Conservation (phyloP, 306 rosid genomes). For the Vicia sativa region DNA sequence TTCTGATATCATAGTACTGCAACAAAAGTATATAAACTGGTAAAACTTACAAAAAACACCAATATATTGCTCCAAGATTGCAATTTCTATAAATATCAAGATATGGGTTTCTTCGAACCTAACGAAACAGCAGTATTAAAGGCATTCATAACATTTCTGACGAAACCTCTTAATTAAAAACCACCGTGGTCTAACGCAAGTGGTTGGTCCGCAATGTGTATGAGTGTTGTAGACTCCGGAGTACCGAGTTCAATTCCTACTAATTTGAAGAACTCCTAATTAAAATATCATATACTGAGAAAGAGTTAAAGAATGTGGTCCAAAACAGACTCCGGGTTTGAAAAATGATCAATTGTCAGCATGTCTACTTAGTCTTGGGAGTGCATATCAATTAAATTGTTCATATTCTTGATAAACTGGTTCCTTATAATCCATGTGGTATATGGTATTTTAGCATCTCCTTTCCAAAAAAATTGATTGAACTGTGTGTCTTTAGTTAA, state of each 20-base stretch:
- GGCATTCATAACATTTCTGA: not conserved
- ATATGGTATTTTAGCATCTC: not conserved
- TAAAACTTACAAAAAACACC: slow-evolving; percentile 34
- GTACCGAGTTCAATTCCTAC: not conserved
- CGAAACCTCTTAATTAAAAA: not conserved
- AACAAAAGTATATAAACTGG: slow-evolving; percentile 19
- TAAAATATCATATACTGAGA: slow-evolving; percentile 17
- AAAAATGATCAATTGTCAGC: slow-evolving; percentile 29
- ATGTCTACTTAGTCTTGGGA: slow-evolving; percentile 2
- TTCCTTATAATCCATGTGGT: slow-evolving; percentile 21
- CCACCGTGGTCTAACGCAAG: not conserved
- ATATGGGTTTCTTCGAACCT: not conserved
- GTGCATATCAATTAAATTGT: slow-evolving; percentile 17
- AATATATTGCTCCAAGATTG: slow-evolving; percentile 25
- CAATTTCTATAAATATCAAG: slow-evolving; percentile 20
- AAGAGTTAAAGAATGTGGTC: not conserved
- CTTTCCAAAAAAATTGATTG: not conserved
- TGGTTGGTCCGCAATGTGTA: not conserved
- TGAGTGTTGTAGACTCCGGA: not conserved
- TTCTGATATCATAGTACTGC: slow-evolving; percentile 91
- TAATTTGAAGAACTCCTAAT: not conserved
- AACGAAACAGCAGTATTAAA: not conserved
- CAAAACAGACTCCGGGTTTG: slow-evolving; percentile 4
- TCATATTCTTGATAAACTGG: not conserved
- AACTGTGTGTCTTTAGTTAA: not conserved